Evolutionary conservation across 2,329 filamentous ascomycete genomes (phyloP).

Genomic region (Diplocarpon mali): DNA sequence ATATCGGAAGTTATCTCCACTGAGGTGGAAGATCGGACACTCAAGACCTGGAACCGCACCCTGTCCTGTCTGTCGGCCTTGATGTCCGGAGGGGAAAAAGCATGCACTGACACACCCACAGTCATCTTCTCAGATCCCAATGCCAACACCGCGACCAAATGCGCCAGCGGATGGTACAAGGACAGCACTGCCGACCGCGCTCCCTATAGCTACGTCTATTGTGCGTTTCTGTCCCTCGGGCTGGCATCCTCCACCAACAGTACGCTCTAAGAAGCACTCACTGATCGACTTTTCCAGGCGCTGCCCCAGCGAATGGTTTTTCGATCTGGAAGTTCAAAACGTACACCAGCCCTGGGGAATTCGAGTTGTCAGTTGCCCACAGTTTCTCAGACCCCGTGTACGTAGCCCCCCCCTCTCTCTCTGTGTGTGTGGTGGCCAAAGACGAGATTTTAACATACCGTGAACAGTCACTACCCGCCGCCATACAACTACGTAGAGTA

Average conservation of each 20-base stretch:
- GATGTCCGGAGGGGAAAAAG: not conserved
- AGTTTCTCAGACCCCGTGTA: conserved; percentile 18
- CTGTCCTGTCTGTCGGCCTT: conserved; percentile 9
- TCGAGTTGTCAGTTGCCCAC: conserved; percentile 18
- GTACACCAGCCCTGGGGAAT: conserved; percentile 10
- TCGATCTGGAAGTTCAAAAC: conserved; percentile 19
- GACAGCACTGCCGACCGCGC: conserved; percentile 6
- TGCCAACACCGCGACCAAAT: conserved; percentile 22
- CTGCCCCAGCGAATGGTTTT: conserved; percentile 4
- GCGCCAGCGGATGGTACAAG: conserved; percentile 16
- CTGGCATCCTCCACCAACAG: not conserved
- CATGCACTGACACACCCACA: not conserved
- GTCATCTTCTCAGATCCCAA: conserved; percentile 24
- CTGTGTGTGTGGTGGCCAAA: not conserved
- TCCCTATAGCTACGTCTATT: conserved; percentile 12
- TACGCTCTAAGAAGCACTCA: not conserved
- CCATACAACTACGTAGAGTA: conserved; percentile 16
- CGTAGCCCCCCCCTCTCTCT: conserved; percentile 1
- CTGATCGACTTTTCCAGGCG: not conserved
- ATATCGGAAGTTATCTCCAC: conserved; percentile 9
- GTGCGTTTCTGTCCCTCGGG: not conserved
- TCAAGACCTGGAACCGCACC: conserved; percentile 6
- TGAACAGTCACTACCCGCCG: conserved; percentile 14
- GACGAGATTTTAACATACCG: conserved; percentile 1
- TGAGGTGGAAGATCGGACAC: not conserved